phyloP scores from a whole-genome alignment of 2,329 filamentous ascomycete species.

The Cytospora leucostoma region DNA sequence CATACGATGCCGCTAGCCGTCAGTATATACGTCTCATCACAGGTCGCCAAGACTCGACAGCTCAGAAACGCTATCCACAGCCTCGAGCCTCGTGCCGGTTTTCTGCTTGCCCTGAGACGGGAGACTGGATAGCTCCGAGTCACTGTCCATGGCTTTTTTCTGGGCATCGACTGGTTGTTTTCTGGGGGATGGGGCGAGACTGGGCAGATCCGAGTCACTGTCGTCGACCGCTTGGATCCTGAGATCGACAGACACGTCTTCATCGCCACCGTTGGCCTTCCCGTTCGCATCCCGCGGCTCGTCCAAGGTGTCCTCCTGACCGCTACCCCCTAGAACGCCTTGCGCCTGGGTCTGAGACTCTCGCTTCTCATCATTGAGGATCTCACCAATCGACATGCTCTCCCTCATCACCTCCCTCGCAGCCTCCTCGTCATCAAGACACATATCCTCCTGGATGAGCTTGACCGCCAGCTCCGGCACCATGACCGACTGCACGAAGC shows the following conservation, averaged over 20 bases:
- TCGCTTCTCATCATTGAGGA: conserved; percentile 66
- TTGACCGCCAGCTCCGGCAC: conserved; percentile 68
- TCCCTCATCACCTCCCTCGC: conserved; percentile 62
- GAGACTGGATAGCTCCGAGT: background rate
- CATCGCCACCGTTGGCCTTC: conserved; percentile 29
- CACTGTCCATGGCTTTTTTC: background rate
- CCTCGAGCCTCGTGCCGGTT: background rate
- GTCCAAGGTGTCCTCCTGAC: conserved; percentile 32
- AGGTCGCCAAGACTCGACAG: conserved; percentile 13
- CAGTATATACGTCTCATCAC: background rate
- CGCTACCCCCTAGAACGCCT: conserved; percentile 25
- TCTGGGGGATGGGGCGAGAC: background rate
- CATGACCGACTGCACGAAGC: conserved; percentile 72
- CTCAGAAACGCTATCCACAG: conserved; percentile 15
- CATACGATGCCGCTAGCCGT: background rate
- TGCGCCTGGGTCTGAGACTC: conserved; percentile 42
- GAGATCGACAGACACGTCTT: conserved; percentile 7
- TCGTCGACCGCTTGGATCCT: conserved; percentile 15
- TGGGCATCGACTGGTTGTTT: background rate
- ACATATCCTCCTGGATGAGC: conserved; percentile 60
- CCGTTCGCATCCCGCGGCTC: conserved; percentile 29
- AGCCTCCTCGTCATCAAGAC: conserved; percentile 40
- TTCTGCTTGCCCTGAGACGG: background rate
- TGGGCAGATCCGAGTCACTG: conserved; percentile 22
- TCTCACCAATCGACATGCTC: conserved; percentile 66